Percentiles rank a stretch among this genome's conserved stretches.
These are phyloP conservation scores for Linderina pennispora DNA, from an alignment of 192 early-diverging fungal species.

Conservation along the genomic window DNA sequence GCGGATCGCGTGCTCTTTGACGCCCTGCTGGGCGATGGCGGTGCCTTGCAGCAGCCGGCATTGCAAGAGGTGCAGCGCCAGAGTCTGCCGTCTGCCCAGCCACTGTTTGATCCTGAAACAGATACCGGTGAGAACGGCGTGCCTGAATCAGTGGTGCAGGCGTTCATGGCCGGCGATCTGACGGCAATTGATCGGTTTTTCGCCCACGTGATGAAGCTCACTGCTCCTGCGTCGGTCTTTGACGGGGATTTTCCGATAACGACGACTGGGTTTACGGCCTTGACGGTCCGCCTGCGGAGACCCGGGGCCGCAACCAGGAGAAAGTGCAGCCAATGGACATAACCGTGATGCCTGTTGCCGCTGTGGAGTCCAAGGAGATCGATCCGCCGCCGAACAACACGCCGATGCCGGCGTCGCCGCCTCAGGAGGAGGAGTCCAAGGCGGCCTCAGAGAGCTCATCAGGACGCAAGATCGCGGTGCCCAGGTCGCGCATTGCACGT, in stretches of 20 bases:
- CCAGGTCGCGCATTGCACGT: too few relatives aligned
- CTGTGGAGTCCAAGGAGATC: background rate
- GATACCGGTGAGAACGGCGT: slow-evolving; percentile 36
- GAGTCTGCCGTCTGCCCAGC: slow-evolving; percentile 6
- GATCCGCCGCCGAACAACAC: background rate
- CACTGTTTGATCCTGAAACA: slow-evolving; percentile 21
- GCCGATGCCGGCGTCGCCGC: background rate
- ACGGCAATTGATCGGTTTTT: slow-evolving; percentile 44
- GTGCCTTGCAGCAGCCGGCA: slow-evolving; percentile 21
- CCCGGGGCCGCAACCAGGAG: too few relatives aligned
- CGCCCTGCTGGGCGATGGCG: slow-evolving; percentile 38
- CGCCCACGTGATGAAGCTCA: slow-evolving; percentile 40
- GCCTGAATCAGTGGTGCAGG: slow-evolving; percentile 37
- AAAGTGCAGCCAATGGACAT: too few relatives aligned
- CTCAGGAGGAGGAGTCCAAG: too few relatives aligned
- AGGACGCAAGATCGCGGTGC: too few relatives aligned
- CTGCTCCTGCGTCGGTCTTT: slow-evolving; percentile 31
- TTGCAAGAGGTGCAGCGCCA: slow-evolving; percentile 12
- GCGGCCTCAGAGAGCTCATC: too few relatives aligned
- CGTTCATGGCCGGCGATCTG: slow-evolving; percentile 37
- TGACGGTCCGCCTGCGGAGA: slow-evolving; percentile 36
- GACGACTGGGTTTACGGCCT: slow-evolving; percentile 44
- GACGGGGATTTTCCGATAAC: slow-evolving; percentile 31
- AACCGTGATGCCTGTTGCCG: too few relatives aligned
- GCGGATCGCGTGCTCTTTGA: slow-evolving; percentile 31